A percentile compares a stretch with the other conserved stretches of the same genome.
phyloP scores from a whole-genome alignment of 768 basidiomycete genomes.

The Clathrus columnatus region DNA sequence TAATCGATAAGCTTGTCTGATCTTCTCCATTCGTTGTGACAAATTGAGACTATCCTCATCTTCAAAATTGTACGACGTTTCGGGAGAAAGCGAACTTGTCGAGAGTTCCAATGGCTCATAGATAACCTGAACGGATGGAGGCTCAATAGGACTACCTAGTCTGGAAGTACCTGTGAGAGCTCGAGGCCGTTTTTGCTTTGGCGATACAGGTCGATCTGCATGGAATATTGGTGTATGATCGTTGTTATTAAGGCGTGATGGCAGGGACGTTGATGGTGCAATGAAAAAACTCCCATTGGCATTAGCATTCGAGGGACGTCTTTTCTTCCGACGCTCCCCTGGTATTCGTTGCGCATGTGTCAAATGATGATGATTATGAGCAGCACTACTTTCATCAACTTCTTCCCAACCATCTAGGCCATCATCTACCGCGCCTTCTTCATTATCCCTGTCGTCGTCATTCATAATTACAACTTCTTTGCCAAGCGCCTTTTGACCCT shows the following conservation, averaged over 20 bases:
- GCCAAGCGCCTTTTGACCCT: constrained; percentile 69
- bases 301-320: background rate
- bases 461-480: constrained; percentile 74
- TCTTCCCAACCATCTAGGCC: constrained; percentile 71
- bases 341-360: background rate
- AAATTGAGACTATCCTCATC: constrained; percentile 6
- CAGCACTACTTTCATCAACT: constrained; percentile 29
- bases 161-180: background rate
- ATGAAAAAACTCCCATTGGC: background rate
- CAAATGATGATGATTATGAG: background rate
- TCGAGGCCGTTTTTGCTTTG: constrained; percentile 1
- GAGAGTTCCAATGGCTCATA: background rate
- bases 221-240: background rate
- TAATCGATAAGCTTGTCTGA: constrained; percentile 6
- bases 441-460: constrained; percentile 61
- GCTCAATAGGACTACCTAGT: background rate
- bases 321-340: background rate
- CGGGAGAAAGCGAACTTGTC: background rate
- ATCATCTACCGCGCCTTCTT: constrained; percentile 48
- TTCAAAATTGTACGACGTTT: background rate
- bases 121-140: background rate
- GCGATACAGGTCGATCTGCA: background rate
- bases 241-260: background rate
- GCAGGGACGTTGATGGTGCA: background rate
- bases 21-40: constrained; percentile 8